Percentiles rank a stretch among this genome's conserved stretches.
Conservation (phyloP, 1,139 yeast genomes). For the Meyerozyma athensensis region DNA sequence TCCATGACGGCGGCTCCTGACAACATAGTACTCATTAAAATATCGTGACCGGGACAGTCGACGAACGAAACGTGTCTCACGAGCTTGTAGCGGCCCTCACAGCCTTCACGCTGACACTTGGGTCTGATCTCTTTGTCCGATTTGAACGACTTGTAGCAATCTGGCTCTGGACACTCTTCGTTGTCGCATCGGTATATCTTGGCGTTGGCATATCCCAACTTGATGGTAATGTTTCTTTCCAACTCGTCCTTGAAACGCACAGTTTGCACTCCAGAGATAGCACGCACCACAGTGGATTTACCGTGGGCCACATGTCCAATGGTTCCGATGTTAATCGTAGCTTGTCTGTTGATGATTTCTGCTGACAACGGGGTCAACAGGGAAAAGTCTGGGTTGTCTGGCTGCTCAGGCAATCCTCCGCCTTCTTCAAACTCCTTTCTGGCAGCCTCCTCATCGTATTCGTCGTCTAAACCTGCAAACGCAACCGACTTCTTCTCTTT, state of each 20-base stretch:
- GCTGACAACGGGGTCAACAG: constrained; percentile 82
- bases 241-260: constrained; percentile 98
- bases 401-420: constrained; percentile 97
- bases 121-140: constrained; percentile 94
- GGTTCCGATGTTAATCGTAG: constrained; percentile 98
- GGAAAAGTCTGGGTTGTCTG: constrained; percentile 78
- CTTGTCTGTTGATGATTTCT: constrained; percentile 96
- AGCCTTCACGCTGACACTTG: constrained; percentile 81
- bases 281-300: constrained; percentile 96
- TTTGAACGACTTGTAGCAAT: constrained; percentile 89
- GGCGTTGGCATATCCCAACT: constrained; percentile 98
- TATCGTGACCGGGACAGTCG: constrained; percentile 99
- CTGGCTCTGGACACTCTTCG: constrained; percentile 88
- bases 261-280: constrained; percentile 97
- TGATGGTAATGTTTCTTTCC: constrained; percentile 98
- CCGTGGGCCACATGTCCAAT: constrained; percentile 99
- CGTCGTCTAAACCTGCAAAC: constrained; percentile 70
- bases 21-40: constrained; percentile 99
- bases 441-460: constrained; percentile 60
- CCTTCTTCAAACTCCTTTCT: constrained; percentile 92
- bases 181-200: constrained; percentile 92
- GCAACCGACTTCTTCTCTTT: constrained; percentile 74
- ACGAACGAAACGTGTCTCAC: constrained; percentile 97
- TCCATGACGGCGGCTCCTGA: constrained; percentile 99
- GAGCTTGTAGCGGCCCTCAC: constrained; percentile 78